These are phyloP conservation scores for Monilinia aucupariae DNA, from an alignment of 2,329 filamentous ascomycete species.

Conservation along the genomic window DNA sequence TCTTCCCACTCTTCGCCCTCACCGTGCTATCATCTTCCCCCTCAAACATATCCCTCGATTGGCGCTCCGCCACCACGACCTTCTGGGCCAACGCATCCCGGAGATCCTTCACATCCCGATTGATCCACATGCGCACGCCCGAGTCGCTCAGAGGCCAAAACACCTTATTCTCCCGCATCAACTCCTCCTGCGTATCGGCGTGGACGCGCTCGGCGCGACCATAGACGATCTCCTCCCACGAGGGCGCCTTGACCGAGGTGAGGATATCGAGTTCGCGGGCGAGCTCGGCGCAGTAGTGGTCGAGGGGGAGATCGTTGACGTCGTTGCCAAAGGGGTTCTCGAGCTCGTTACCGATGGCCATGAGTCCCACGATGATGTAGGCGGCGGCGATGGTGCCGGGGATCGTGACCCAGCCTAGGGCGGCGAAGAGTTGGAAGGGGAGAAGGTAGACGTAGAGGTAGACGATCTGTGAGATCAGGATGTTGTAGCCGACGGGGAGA, in stretches of 20 bases:
- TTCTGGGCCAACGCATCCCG: constrained; percentile 31
- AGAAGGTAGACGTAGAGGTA: constrained; percentile 77
- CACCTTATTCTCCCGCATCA: constrained; percentile 31
- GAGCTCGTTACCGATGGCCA: constrained; percentile 71
- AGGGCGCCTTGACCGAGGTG: constrained; percentile 24
- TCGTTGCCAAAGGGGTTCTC: constrained; percentile 82
- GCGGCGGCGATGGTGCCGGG: constrained; percentile 66
- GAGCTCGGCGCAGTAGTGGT: constrained; percentile 70
- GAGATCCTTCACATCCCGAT: constrained; percentile 43
- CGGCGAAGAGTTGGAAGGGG: constrained; percentile 68
- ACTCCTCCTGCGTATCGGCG: not conserved
- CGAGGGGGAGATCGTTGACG: constrained; percentile 75
- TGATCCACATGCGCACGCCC: constrained; percentile 42
- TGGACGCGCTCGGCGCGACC: constrained; percentile 6
- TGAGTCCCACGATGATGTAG: constrained; percentile 78
- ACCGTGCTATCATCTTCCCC: not conserved
- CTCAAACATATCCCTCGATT: not conserved
- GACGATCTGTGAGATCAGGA: constrained; percentile 80
- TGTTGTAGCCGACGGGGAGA: constrained; percentile 75
- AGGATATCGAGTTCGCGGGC: constrained; percentile 70
- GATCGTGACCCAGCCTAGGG: constrained; percentile 68
- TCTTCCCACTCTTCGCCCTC: not conserved
- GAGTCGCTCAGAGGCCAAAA: constrained; percentile 38
- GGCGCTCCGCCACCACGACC: constrained; percentile 24
- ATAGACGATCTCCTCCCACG: constrained; percentile 25